Conservation (phyloP, 2,329 filamentous ascomycete genomes). For the Lachnellula cervina region DNA sequence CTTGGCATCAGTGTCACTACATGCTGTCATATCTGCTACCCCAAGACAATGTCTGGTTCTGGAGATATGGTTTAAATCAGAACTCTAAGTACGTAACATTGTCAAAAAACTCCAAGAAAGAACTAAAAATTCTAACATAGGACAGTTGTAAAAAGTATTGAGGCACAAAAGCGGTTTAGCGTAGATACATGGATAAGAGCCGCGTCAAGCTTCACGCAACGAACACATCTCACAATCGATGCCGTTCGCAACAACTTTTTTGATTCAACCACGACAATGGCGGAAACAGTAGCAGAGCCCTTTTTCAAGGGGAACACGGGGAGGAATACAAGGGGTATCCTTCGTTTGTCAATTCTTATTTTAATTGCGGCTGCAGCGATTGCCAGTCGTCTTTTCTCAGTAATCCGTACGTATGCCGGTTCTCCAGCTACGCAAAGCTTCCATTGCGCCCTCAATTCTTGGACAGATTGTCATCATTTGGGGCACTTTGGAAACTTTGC, state of each 20-base stretch:
- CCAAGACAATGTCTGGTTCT: too few relatives aligned
- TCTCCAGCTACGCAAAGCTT: conserved; percentile 4
- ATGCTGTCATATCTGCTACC: not conserved
- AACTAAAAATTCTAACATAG: not conserved
- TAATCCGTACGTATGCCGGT: conserved; percentile 70
- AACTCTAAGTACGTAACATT: too few relatives aligned
- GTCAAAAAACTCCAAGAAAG: not conserved
- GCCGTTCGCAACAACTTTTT: conserved; percentile 24
- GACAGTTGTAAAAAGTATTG: not conserved
- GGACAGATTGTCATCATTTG: not conserved
- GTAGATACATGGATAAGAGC: conserved; percentile 19
- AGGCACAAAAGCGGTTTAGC: conserved; percentile 2
- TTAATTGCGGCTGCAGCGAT: conserved; percentile 90
- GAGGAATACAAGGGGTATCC: conserved; percentile 75
- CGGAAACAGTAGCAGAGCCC: conserved; percentile 34
- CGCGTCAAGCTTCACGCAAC: conserved; percentile 24
- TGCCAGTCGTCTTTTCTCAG: conserved; percentile 92
- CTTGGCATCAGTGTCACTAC: not conserved
- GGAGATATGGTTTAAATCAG: too few relatives aligned
- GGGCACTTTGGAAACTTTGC: not conserved
- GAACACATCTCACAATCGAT: conserved; percentile 22
- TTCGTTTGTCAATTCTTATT: conserved; percentile 84
- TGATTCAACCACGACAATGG: conserved; percentile 34
- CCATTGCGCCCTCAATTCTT: not conserved
- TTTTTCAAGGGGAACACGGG: conserved; percentile 74